Base-by-base conservation (phyloP, 2,329 filamentous ascomycete genomes). In the Aspergillus sp. region DNA sequence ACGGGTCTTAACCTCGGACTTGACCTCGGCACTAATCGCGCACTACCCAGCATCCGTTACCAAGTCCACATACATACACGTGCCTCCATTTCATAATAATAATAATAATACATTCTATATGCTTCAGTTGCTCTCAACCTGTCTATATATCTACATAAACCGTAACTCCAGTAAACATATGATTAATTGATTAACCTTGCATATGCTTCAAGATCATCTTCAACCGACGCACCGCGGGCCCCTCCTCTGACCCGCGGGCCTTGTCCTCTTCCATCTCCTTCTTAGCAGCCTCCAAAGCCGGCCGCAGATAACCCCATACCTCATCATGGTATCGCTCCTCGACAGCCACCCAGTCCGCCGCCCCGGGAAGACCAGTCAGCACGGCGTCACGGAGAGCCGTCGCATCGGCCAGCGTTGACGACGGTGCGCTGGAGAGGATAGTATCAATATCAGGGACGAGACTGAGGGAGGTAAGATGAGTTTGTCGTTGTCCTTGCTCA, bases 221-320 rank as follows among this genome's bases (percentile, higher is more conserved):
- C 60, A 75, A 57, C 47, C 71, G 62, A 50, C 63, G 58, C 17
- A 72, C 68, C 41, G 72, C 71, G 35, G 69, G 69, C 20, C 69
- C 69, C 48, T 73, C 66, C 42, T 61, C 61, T n/a, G 26, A 20
- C 14, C 43, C 33, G 13, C 20, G 54, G 11, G 52, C 64, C 11
- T 45, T 49, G 10, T 59, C 52, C 36, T 60, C 65, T 45, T 79
- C 71, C 17, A 88, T 67, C 64, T 89, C 85, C 43, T 70, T 68
- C 51, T 73, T 74, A 3, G 85, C 86, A 54, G 82, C 77, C 46
- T 76, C 71, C 9, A 84, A 78, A 32, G 87, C 70, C 3, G 79
- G 76, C 26, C 76, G 69, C 17, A 88, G 66, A 51, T 82, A 83
- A 17, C 86, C 86, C 86, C 86, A 89, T 20, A 89, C 85, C 50